Base-by-base conservation (phyloP, 106 monocot genomes). In the Acorus calamus region DNA sequence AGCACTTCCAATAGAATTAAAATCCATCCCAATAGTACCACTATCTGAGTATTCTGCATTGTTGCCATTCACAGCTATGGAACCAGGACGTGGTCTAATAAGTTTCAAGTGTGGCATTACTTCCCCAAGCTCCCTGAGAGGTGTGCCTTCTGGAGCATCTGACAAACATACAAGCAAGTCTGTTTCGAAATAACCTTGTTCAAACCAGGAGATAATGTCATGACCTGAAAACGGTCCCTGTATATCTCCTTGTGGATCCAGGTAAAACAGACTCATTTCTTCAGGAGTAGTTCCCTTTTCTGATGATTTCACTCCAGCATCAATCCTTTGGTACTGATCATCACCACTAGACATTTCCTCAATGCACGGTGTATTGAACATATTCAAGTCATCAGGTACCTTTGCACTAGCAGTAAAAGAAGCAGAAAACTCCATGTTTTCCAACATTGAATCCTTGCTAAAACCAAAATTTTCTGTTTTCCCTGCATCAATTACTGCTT, bases 171-270 rank as follows among this genome's bases (percentile, higher is more conserved):
- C 92, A 59, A 77, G 92, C 66, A 99, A 86, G 71, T 99, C 98
- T 45, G 59, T 64, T 44, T 86, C 83, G 72, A 92, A 99, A 71
- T 86, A 99, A 8, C 98, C 92, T 69, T 92, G 80, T 53, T 92
- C 85, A 68, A 81, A 88, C 98, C 98, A 99, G 11, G 85, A 84
- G 10, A 92, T 83, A 28, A 99, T 99, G 52, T 99, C 98, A 60
- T 68, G 83, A 49, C 85, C 85, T 57, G 88, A 72, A 75, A 99
- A 99, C 14, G 98, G 98, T 4, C 98, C 98, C 63, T 99, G 98
- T 56, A 88, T 76, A 6, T 80, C 83, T 70, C 98, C 92, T 64
- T 99, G 92, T 14, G 98, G 92, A 70, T 99, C 98, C 13, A 51
- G 72, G 62, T 99, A 99, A 64, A 73, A 83, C 46, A 99, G 79